Evolutionary conservation across 202 grass and related monocot species (phyloP).

Genomic region (Dendrocalamus latiflorus): DNA sequence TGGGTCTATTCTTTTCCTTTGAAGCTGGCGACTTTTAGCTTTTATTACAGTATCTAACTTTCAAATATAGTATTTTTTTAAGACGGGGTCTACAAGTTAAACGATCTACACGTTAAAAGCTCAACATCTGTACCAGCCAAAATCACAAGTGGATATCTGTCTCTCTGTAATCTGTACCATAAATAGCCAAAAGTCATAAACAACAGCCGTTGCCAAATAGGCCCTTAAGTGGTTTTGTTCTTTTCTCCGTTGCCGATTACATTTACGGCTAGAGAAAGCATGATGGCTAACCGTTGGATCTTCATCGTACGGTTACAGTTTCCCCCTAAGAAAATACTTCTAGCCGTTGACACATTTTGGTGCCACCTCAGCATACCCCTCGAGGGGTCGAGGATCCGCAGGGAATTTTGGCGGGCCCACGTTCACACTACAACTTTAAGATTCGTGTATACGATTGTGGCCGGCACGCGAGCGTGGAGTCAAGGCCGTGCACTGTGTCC

Average conservation of each 20-base stretch:
- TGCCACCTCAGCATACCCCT: neutral
- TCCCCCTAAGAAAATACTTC: neutral
- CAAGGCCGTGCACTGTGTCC: neutral
- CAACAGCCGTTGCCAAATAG: too few relatives aligned
- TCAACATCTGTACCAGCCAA: too few relatives aligned
- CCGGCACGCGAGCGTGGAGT: slow-evolving; percentile 12
- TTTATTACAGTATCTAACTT: too few relatives aligned
- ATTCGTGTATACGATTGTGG: neutral
- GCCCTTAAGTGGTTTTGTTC: neutral
- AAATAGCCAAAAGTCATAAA: too few relatives aligned
- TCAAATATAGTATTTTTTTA: too few relatives aligned
- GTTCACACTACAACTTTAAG: neutral
- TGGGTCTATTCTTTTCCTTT: too few relatives aligned
- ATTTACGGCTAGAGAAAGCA: neutral
- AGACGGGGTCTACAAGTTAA: too few relatives aligned
- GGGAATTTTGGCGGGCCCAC: neutral
- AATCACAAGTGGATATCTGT: too few relatives aligned
- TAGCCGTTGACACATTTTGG: slow-evolving; percentile 14
- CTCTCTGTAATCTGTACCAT: too few relatives aligned
- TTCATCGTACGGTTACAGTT: neutral
- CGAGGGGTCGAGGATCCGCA: neutral
- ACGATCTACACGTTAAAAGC: too few relatives aligned
- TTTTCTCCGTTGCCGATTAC: neutral
- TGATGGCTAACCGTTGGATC: neutral
- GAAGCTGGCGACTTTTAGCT: too few relatives aligned